These are phyloP conservation scores for Penicillium silybi DNA, from an alignment of 495 filamentous ascomycete genomes.

Conservation along the genomic window DNA sequence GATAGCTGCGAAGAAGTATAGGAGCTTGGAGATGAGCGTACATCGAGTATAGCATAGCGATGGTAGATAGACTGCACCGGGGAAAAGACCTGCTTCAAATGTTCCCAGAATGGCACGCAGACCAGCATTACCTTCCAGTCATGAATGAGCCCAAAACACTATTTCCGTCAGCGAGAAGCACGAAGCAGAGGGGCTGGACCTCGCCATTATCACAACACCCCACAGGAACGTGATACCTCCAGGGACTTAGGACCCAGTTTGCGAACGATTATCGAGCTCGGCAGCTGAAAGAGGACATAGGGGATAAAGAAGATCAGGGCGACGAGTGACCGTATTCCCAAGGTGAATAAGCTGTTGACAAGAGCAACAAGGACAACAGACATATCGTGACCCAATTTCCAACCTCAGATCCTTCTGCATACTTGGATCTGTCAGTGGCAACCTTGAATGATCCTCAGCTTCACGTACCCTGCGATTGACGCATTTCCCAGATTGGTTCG, in stretches of 20 bases:
- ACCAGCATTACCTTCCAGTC: slow-evolving; percentile 47
- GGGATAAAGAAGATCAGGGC: slow-evolving; percentile 7
- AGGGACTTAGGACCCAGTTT: slow-evolving; percentile 8
- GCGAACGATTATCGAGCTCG: background rate
- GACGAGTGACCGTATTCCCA: background rate
- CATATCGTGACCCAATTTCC: background rate
- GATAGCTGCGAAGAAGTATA: slow-evolving; percentile 50
- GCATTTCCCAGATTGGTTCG: background rate
- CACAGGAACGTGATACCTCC: slow-evolving; percentile 2
- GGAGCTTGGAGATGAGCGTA: background rate
- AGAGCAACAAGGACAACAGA: background rate
- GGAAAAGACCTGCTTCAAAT: slow-evolving; percentile 56
- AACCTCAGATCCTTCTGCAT: background rate
- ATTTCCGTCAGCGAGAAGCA: background rate
- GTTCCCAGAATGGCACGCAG: slow-evolving; percentile 56
- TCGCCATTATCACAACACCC: slow-evolving; percentile 12
- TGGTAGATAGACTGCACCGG: slow-evolving; percentile 51
- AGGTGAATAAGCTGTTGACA: background rate
- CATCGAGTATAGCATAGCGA: slow-evolving; percentile 55
- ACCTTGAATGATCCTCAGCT: background rate
- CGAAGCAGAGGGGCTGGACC: background rate
- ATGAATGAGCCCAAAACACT: slow-evolving; percentile 43
- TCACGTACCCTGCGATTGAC: background rate
- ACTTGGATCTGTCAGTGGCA: background rate
- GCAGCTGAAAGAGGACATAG: slow-evolving; percentile 7